Conservation (phyloP, 345 rosid species). For the Geranium brycei region DNA sequence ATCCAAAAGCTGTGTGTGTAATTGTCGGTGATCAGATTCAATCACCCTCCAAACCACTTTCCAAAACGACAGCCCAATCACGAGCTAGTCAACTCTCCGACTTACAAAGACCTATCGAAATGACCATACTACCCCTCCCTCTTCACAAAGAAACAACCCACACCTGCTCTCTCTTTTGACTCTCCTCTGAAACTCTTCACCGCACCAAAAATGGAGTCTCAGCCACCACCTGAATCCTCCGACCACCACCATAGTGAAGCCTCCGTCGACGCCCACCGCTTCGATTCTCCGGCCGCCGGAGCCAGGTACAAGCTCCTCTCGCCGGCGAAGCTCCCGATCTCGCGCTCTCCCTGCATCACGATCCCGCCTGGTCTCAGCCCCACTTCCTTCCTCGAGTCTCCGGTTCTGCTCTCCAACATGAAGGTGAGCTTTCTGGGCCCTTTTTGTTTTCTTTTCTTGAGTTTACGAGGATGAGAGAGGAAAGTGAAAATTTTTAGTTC, state of each 20-base stretch:
- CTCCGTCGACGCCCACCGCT: constrained; percentile 17
- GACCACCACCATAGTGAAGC: constrained; percentile 6
- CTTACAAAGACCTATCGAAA: background rate
- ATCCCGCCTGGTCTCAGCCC: constrained; percentile 88
- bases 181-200: background rate
- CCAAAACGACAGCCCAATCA: background rate
- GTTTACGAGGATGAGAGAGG: constrained; percentile 10
- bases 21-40: too few species aligned
- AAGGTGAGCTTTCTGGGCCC: constrained; percentile 46
- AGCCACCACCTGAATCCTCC: constrained; percentile 10
- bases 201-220: constrained; percentile 6
- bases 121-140: constrained; percentile 10
- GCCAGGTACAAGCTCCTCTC: constrained; percentile 94
- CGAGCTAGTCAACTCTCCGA: background rate
- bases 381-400: constrained; percentile 87
- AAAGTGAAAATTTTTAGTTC: background rate
- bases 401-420: constrained; percentile 76
- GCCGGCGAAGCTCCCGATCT: constrained; percentile 98
- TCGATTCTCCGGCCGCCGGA: constrained; percentile 19
- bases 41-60: background rate
- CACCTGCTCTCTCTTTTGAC: background rate
- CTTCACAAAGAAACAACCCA: background rate
- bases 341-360: constrained; percentile 58
- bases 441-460: background rate
- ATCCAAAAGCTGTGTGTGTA: too few species aligned